A percentile compares a stretch with the other conserved stretches of the same genome.
Conservation (phyloP, 1,284 basidiomycete species). For the Amylostereum chailletii region DNA sequence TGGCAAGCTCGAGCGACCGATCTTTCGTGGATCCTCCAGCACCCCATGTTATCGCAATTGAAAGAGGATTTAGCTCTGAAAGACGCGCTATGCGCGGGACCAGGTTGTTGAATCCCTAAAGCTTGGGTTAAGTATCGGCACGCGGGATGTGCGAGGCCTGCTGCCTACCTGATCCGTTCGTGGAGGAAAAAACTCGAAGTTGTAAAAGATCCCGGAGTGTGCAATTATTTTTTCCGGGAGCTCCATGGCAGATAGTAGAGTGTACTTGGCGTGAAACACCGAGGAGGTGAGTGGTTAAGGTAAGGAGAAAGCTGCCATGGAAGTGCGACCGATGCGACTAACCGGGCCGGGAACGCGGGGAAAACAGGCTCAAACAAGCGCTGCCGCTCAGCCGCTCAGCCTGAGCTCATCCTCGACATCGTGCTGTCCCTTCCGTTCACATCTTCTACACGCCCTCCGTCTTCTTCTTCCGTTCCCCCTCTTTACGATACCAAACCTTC, state of each 20-base stretch:
- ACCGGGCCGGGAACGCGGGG: not conserved
- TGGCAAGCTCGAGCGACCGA: conserved; percentile 79
- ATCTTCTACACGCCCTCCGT: too few relatives aligned
- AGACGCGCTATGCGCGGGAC: conserved; percentile 75
- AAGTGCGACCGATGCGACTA: not conserved
- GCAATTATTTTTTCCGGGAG: conserved; percentile 53
- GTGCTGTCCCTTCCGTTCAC: too few relatives aligned
- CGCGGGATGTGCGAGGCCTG: too few relatives aligned
- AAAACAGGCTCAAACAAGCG: conserved; percentile 8
- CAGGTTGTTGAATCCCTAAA: conserved; percentile 80
- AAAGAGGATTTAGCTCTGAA: conserved; percentile 61
- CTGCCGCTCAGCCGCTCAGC: not conserved
- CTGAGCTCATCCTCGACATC: too few relatives aligned
- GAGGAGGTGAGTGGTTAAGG: not conserved
- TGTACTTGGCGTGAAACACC: too few relatives aligned
- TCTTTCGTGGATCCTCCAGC: conserved; percentile 93
- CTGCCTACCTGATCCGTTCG: conserved; percentile 71
- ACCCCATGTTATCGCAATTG: conserved; percentile 91
- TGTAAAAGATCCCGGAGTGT: conserved; percentile 60
- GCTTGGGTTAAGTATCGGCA: conserved; percentile 3
- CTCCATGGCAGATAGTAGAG: conserved; percentile 41
- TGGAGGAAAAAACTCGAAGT: conserved; percentile 95
- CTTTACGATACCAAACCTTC: too few relatives aligned
- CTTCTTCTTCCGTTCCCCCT: too few relatives aligned
- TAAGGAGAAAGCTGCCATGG: not conserved